Percentiles rank a stretch among this genome's conserved stretches.
phyloP scores from a whole-genome alignment of 176 grass and related monocot species.

The Oryza glumipatula region DNA sequence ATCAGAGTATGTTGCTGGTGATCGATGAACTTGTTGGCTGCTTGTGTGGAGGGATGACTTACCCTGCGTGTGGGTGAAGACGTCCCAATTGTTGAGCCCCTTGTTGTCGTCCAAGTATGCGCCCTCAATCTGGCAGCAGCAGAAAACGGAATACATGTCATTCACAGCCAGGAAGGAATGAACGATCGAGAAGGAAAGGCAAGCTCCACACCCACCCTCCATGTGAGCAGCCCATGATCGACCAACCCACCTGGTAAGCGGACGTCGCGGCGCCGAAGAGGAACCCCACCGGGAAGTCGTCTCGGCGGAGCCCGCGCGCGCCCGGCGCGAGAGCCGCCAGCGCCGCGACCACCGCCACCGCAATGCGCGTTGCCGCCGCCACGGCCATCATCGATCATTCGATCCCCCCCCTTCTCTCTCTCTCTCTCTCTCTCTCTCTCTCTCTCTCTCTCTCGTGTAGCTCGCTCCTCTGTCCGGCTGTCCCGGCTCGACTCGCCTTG shows the following conservation, averaged over 20 bases:
- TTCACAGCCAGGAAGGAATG: background rate
- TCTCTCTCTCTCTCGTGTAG: no score
- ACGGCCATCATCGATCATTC: no score
- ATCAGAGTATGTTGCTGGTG: background rate
- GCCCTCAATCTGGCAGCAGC: constrained; percentile 69
- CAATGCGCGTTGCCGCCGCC: background rate
- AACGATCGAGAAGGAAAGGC: background rate
- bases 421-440: no score
- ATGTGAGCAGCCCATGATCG: no score
- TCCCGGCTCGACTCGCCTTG: no score
- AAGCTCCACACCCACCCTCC: no score
- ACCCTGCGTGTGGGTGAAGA: constrained; percentile 60
- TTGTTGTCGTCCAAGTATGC: constrained; percentile 80
- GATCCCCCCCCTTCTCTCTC: no score
- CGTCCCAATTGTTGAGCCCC: constrained; percentile 83
- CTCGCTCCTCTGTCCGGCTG: no score
- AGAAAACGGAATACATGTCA: no score
- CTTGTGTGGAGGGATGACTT: background rate
- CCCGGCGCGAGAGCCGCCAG: constrained; percentile 26
- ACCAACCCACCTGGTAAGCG: constrained; percentile 54
- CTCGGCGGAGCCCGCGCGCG: constrained; percentile 28
- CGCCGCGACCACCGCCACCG: background rate
- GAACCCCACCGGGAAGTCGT: constrained; percentile 53
- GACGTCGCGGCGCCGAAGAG: constrained; percentile 65
- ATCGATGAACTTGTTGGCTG: background rate